Evolutionary conservation across 768 basidiomycete species (phyloP), one percentile per base, ranked within the genome.

Genomic region (Mycena galericulata): DNA sequence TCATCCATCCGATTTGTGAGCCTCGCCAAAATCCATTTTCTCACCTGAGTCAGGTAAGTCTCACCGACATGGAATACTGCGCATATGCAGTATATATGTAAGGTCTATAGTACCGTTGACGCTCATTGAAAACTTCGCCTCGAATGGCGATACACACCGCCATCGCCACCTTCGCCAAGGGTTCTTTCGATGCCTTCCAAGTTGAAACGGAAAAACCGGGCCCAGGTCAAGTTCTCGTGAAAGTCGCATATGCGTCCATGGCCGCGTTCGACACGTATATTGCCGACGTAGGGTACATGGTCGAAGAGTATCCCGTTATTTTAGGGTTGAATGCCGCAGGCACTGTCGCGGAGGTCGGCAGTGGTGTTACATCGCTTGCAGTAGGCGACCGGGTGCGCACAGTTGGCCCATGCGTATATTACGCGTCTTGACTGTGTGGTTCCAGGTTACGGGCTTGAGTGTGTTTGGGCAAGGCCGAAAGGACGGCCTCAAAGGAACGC

Each of bases 241-340:
- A 82, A 71, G 82, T 84, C 12, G 77, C 76, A 43, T 85, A 82
- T 62, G 77, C 80, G 2, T 72, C 82, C 18, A 75, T 86, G 75
- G 78, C 81, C 38, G 75, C 84, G 2, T 54, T 54, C 34, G 53
- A 54, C 53, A 54, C 36, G 11, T 54, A 54, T 12, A 54, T 54
- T 15, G 26, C 53, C 34, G 53, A 54, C 22, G 53, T 38, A 3
- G 53, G 34, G 24, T 54, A 24, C 22, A 11, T 9, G 7, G 53
- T 54, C 36, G 53, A 6, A 24, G 22, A 38, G 34, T 38, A 38
- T 20, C 53, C 53, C 2, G 34, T 54, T 14, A 38, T 22, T n/a
- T 22, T 54, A 34, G 53, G 53, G 2, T 54, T 54, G 34, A 54
- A 54, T 26, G 53, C 34, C 4, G 34, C 53, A 8, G 53, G 53